A percentile compares a stretch with the other conserved stretches of the same genome.
phyloP scores from a whole-genome alignment of 2,329 filamentous ascomycete genomes.

The Cladosporium sp. region DNA sequence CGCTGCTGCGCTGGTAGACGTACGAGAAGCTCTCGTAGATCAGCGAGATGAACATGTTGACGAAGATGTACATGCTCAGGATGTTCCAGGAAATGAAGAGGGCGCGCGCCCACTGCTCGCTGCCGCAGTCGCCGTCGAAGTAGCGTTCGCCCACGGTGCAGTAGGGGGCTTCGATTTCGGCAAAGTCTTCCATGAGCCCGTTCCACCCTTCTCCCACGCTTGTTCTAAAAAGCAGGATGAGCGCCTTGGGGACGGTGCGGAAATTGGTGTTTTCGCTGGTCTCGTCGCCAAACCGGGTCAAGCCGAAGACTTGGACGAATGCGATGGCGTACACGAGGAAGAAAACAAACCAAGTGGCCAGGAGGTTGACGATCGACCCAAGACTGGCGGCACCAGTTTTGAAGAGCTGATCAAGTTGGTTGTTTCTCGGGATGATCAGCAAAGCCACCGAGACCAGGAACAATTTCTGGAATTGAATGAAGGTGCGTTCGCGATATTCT shows the following conservation, averaged over 20 bases:
- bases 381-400: constrained; percentile 96
- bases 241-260: constrained; percentile 84
- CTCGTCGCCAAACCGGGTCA: constrained; percentile 76
- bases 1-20: constrained; percentile 93
- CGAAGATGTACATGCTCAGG: constrained; percentile 99
- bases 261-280: constrained; percentile 84
- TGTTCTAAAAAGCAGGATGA: constrained; percentile 89
- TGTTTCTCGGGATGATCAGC: constrained; percentile 90
- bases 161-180: constrained; percentile 70
- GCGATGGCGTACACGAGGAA: constrained; percentile 97
- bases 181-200: constrained; percentile 92
- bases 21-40: constrained; percentile 99
- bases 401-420: constrained; percentile 95
- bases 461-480: constrained; percentile 83
- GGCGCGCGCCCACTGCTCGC: constrained; percentile 78
- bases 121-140: constrained; percentile 89
- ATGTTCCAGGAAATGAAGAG: constrained; percentile 98
- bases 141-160: constrained; percentile 72
- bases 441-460: constrained; percentile 88
- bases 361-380: constrained; percentile 80
- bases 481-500: constrained; percentile 52
- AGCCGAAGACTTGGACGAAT: constrained; percentile 89
- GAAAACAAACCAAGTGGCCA: constrained; percentile 96
- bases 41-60: constrained; percentile 95
- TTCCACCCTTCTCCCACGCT: constrained; percentile 98